phyloP scores from a whole-genome alignment of 768 basidiomycete genomes.

The Serendipita sp. region DNA sequence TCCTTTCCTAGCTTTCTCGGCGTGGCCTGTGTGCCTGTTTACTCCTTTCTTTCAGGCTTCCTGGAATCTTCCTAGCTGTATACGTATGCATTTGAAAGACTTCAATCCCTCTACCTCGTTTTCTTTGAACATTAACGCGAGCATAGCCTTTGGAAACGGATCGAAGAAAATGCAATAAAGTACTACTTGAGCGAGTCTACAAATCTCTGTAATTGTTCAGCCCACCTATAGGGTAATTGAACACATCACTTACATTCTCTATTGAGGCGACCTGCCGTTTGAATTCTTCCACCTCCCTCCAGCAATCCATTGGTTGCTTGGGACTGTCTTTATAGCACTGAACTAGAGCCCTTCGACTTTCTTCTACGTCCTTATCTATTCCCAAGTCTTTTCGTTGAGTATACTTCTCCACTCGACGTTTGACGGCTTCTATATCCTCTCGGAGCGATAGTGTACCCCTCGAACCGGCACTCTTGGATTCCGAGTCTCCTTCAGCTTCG shows the following conservation, averaged over 20 bases:
- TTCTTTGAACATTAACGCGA: too few species aligned
- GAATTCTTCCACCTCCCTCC: slow-evolving; percentile 4
- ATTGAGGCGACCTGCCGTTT: background rate
- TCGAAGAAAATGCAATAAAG: too few species aligned
- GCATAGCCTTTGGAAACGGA: too few species aligned
- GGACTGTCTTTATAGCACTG: background rate
- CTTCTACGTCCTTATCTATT: background rate
- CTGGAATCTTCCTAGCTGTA: too few species aligned
- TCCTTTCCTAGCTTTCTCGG: too few species aligned
- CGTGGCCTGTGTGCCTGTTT: too few species aligned
- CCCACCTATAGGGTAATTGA: background rate
- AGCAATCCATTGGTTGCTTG: background rate
- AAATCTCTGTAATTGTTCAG: slow-evolving; percentile 1
- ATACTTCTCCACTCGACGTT: slow-evolving; percentile 2
- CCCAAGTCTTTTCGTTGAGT: background rate
- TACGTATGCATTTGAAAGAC: too few species aligned
- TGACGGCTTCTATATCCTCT: slow-evolving; percentile 6
- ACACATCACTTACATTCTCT: background rate
- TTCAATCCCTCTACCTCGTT: too few species aligned
- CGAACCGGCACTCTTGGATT: background rate
- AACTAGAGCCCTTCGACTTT: background rate
- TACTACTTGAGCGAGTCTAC: slow-evolving; percentile 8
- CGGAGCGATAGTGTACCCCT: background rate
- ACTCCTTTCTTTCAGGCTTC: too few species aligned
- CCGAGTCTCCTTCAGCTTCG: background rate